Percentiles rank a stretch among this genome's conserved stretches.
phyloP scores from a whole-genome alignment of 345 rosid species.

The Excoecaria cochinchinensis region DNA sequence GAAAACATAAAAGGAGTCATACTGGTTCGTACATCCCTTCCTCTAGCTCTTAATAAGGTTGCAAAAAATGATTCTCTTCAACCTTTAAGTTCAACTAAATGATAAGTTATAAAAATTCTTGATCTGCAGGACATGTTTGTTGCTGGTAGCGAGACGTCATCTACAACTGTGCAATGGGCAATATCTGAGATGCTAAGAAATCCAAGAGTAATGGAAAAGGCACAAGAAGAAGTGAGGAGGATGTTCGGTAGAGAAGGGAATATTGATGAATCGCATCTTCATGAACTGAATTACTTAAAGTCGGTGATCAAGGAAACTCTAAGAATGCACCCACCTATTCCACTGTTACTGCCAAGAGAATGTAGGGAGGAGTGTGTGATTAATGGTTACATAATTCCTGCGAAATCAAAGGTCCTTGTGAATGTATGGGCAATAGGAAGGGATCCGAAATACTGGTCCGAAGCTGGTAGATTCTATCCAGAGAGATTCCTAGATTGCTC shows the following conservation, averaged over 20 bases:
- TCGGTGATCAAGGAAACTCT: conserved; percentile 9
- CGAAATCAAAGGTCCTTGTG: conserved; percentile 1
- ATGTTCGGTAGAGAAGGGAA: neutral
- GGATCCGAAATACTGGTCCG: conserved; percentile 1
- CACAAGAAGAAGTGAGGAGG: no score
- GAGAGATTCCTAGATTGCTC: conserved; percentile 7
- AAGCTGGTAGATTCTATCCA: conserved; percentile 9
- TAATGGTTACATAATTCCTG: neutral
- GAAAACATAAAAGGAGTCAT: neutral
- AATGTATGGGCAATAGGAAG: conserved; percentile 7
- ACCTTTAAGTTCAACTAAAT: neutral
- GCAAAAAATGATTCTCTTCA: neutral
- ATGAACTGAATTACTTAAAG: conserved; percentile 1
- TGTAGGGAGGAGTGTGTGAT: neutral
- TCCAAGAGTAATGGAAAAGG: no score
- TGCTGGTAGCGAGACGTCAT: conserved; percentile 1
- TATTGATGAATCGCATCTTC: neutral
- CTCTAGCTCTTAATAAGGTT: neutral
- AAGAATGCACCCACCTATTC: neutral
- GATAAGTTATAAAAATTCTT: neutral
- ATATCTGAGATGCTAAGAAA: no score
- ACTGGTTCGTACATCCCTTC: neutral
- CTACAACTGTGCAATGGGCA: neutral
- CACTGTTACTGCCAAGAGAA: no score
- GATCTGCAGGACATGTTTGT: neutral